Evolutionary conservation across 2,329 filamentous ascomycete genomes (phyloP).

Genomic region (Hymenotorrendiella dingleyae): DNA sequence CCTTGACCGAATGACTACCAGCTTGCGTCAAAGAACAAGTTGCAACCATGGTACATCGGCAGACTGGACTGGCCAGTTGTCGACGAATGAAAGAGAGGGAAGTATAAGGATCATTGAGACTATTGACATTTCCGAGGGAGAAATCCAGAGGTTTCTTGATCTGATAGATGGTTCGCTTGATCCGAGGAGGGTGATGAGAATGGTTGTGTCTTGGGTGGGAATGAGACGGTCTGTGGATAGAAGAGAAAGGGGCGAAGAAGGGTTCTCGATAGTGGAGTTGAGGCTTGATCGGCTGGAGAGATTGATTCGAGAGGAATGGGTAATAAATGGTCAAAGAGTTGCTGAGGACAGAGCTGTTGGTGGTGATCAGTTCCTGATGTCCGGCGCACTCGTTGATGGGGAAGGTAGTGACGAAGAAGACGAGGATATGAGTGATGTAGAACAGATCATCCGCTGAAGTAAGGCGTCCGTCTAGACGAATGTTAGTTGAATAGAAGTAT

Average conservation of each 20-base stretch:
- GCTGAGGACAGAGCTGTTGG: background rate
- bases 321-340: background rate
- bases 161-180: background rate
- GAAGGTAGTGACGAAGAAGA: too few relatives aligned
- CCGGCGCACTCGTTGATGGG: too few relatives aligned
- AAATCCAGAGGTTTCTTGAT: background rate
- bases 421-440: too few relatives aligned
- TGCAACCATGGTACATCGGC: background rate
- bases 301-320: conserved; percentile 4
- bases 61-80: too few relatives aligned
- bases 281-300: conserved; percentile 5
- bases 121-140: background rate
- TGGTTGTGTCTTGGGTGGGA: background rate
- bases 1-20: background rate
- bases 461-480: too few relatives aligned
- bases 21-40: background rate
- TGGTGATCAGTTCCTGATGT: too few relatives aligned
- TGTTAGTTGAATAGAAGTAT: too few relatives aligned
- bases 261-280: background rate
- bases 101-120: background rate
- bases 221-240: background rate
- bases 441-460: too few relatives aligned
- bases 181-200: background rate
- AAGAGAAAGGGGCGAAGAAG: background rate
- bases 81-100: too few relatives aligned